Evolutionary conservation across 192 early-diverging fungal genomes (phyloP), one percentile per base, ranked within the genome.

Genomic region (Gonapodya prolifera): DNA sequence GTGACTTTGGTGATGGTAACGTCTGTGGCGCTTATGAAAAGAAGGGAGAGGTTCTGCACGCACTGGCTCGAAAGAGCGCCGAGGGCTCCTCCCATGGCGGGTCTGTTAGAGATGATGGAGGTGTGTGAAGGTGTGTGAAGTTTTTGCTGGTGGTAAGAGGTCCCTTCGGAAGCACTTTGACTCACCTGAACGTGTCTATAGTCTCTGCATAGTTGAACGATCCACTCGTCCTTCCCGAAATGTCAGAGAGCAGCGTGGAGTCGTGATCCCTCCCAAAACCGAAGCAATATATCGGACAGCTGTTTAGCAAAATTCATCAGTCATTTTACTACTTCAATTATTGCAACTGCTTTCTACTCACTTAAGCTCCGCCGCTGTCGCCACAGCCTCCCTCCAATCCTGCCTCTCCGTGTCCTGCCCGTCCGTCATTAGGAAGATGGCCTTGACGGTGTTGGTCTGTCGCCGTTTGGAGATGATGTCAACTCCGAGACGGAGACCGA

Each of bases 361-460:
- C 71, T 73, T 32, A 2, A 32, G 2, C 8, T 73, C 71, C 2
- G 71, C 71, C 16, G 18, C 32, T 73, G 8, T 8, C 29, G 32
- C 71, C 2, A 32, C 18, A 32, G 8, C 18, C 2, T 8, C 71
- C 2, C 18, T 30, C 71, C 71, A 73, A 18, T 32, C 28, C 31
- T 73, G 71, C 16, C 71, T 29, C 8, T 18, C 71, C 45, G 71
- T 30, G 71, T 73, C 71, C 29, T 73, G 71, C 71, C 71, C 71
- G 31, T 73, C 71, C 18, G 18, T 30, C 71, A 73, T 18, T 13
- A 73, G 31, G 8, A 73, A 32, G 16, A 73, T 73, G 28, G 71
- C 71, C 28, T 18, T 30, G 71, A 18, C 32, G 8, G 71, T 30
- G 71, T 73, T 73, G 2, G 2, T 73, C 31, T 73, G 71, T 29